Evolutionary conservation across 1,139 yeast genomes (phyloP), one percentile per base, ranked within the genome.

Genomic region (Taphrina communis): DNA sequence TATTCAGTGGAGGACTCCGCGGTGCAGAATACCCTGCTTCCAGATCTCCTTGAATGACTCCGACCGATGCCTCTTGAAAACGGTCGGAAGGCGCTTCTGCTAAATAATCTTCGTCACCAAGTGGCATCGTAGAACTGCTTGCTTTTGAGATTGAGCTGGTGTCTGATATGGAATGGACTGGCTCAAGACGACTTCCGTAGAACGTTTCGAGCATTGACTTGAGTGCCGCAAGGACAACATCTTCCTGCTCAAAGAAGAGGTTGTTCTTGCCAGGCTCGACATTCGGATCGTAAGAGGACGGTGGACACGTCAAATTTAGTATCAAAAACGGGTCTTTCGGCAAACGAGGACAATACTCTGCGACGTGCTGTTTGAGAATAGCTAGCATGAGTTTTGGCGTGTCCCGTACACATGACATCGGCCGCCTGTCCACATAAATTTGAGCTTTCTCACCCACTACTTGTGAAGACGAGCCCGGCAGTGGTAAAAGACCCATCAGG

Each of bases 231-330:
- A 63, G 44, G 21, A 63, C 41, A 6, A 9, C 31, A n/a, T 63
- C 48, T 25, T 42, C 38, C 48, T 76, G 74, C n/a, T 70, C 70
- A 1, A 82, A 70, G 57, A 80, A 63, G 2, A 82, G 75, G 72
- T 82, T 83, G 61, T 81, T 79, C 70, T 83, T 83, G 61, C 77
- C 79, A 1, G 85, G 85, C 70, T 83, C 85, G 36, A 83, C 76
- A 70, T 82, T 82, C 0, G 80, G 74, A 74, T 82, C 84, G 7
- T 80, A 72, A 7, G 72, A 44, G 11, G 70, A 31, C 9, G 48
- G 53, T 0, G 78, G 76, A 0, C 76, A 56, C 0, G 14, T 14
- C 0, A 80, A 19, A 9, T 75, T 72, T 1, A 80, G 19, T 70
- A 71, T 0, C 82, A 83, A 6, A 72, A 70, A 4, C 74, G 62